Evolutionary conservation across 257 asterid species (phyloP).

Genomic region (Solanum acaule): DNA sequence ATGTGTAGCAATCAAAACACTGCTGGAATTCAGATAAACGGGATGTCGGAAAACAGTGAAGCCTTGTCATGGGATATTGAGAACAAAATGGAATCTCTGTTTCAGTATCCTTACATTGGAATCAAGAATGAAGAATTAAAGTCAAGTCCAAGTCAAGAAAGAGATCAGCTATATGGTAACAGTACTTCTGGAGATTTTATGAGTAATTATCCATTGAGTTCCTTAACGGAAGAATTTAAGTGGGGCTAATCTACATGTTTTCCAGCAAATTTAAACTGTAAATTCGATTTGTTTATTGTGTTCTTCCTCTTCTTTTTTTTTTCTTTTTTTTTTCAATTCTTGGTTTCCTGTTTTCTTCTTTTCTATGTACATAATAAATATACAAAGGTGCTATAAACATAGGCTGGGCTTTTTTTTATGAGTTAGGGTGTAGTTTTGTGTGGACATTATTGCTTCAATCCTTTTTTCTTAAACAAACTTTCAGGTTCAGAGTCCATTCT

Average conservation of each 20-base stretch:
- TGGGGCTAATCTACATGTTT: slow-evolving; percentile 11
- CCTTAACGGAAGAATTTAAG: slow-evolving; percentile 30
- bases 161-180: neutral
- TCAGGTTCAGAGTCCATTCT: neutral
- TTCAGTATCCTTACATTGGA: slow-evolving; percentile 11
- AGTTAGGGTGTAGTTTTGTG: neutral
- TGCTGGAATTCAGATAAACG: neutral
- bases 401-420: neutral
- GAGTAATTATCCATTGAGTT: slow-evolving; percentile 25
- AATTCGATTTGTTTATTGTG: neutral
- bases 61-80: slow-evolving; percentile 40
- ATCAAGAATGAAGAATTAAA: slow-evolving; percentile 32
- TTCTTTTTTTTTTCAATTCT: neutral
- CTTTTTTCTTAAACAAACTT: neutral
- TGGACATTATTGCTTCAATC: neutral
- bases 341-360: neutral
- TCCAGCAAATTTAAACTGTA: slow-evolving; percentile 3
- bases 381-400: slow-evolving; percentile 3
- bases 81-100: slow-evolving; percentile 31
- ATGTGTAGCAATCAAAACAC: slow-evolving; percentile 4
- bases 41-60: slow-evolving; percentile 11
- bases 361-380: slow-evolving; percentile 2
- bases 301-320: neutral
- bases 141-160: slow-evolving; percentile 5
- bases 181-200: slow-evolving; percentile 4